phyloP scores from a whole-genome alignment of 352 stramenopile species.

The Globisporangium nodosum region DNA sequence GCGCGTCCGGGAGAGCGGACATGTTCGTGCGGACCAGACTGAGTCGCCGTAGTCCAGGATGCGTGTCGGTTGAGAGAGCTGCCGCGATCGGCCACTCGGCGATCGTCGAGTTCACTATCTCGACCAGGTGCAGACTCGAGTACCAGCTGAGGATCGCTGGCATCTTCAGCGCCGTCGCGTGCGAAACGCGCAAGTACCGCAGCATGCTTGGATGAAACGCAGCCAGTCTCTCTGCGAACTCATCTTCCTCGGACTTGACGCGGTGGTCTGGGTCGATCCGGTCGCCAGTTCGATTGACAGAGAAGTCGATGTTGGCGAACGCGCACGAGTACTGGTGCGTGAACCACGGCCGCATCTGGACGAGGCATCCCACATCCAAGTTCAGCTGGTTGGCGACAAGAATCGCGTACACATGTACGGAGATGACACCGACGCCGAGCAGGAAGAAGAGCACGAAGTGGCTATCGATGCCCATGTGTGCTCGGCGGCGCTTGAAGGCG shows the following conservation, averaged over 20 bases:
- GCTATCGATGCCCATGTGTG: neutral
- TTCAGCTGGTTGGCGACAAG: neutral
- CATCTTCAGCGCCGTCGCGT: conserved; percentile 14
- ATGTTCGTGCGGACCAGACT: conserved; percentile 5
- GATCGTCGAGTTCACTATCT: conserved; percentile 24
- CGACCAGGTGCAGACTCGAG: conserved; percentile 11
- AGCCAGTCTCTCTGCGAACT: conserved; percentile 1
- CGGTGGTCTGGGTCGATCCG: neutral
- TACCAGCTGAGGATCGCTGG: conserved; percentile 11
- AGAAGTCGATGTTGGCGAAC: conserved; percentile 19
- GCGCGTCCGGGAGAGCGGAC: conserved; percentile 3
- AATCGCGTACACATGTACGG: conserved; percentile 1
- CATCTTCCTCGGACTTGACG: neutral
- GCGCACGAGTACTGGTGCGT: conserved; percentile 13
- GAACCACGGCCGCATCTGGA: conserved; percentile 20
- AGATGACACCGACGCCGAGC: conserved; percentile 2
- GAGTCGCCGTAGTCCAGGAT: conserved; percentile 2
- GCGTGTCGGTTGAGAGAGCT: neutral
- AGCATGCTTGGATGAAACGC: conserved; percentile 10
- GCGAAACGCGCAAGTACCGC: conserved; percentile 15
- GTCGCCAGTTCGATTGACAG: neutral
- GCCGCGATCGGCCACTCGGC: conserved; percentile 12
- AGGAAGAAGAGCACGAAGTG: conserved; percentile 5
- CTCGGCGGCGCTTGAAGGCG: neutral
- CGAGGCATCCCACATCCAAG: conserved; percentile 1